Evolutionary conservation across 1,284 basidiomycete species (phyloP).

Genomic region (Microbotryum intermedium): DNA sequence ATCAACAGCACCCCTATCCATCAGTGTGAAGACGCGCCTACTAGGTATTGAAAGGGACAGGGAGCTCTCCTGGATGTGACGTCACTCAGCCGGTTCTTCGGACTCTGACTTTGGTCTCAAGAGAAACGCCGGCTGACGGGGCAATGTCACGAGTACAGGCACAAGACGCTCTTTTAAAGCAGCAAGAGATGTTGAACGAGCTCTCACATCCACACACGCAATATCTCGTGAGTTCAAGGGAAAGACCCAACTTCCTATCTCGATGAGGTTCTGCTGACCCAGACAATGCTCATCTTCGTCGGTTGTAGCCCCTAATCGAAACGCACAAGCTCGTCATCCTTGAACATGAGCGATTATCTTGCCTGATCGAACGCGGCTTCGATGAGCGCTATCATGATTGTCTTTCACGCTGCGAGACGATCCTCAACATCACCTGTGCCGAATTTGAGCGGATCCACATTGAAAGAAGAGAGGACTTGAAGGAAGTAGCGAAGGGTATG

Average conservation of each 20-base stretch:
- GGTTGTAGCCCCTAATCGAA: slow-evolving; percentile 53
- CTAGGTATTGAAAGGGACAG: too few relatives aligned
- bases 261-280: neutral
- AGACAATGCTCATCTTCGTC: neutral
- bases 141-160: slow-evolving; percentile 46
- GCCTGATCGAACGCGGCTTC: neutral
- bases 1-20: too few relatives aligned
- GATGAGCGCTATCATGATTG: slow-evolving; percentile 42
- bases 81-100: too few relatives aligned
- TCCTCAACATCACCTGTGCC: slow-evolving; percentile 75
- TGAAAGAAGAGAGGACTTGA: slow-evolving; percentile 31
- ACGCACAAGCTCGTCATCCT: slow-evolving; percentile 54
- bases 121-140: neutral
- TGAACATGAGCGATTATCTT: slow-evolving; percentile 42
- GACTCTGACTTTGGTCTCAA: too few relatives aligned
- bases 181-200: slow-evolving; percentile 65
- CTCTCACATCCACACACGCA: slow-evolving; percentile 60
- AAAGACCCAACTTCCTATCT: neutral
- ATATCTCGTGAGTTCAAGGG: slow-evolving; percentile 50
- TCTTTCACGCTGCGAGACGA: slow-evolving; percentile 69
- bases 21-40: too few relatives aligned
- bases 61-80: too few relatives aligned
- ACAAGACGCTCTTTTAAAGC: slow-evolving; percentile 56
- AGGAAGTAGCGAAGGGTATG: neutral
- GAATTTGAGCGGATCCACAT: slow-evolving; percentile 56